A percentile compares a stretch with the other conserved stretches of the same genome.
These are phyloP conservation scores for Cordyceps fumosorosea DNA, from an alignment of 2,329 filamentous ascomycete species.

Conservation along the genomic window DNA sequence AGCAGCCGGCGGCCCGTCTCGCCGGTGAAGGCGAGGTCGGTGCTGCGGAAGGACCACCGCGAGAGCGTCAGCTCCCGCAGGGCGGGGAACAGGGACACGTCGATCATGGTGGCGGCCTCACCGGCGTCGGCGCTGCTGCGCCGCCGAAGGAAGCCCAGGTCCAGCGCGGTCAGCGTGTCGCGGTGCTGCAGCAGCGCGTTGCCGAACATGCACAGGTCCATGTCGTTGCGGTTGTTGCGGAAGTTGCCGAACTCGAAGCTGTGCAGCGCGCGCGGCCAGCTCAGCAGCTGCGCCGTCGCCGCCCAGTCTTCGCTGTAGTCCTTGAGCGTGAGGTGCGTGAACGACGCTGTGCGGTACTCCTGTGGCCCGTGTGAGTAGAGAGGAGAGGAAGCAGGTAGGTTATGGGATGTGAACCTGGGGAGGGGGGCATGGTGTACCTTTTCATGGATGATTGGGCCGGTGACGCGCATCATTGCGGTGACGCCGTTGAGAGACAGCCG, in stretches of 20 bases:
- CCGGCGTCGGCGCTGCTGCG: background rate
- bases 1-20: background rate
- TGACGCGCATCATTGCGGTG: background rate
- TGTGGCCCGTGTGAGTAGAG: background rate
- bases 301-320: constrained; percentile 3
- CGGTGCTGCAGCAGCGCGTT: background rate
- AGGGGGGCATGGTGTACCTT: background rate
- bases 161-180: background rate
- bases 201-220: constrained; percentile 2
- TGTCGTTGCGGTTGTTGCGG: constrained; percentile 1
- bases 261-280: background rate
- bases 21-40: background rate
- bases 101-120: background rate
- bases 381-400: background rate
- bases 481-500: background rate
- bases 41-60: background rate
- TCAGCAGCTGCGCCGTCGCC: background rate
- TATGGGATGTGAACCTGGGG: too few relatives aligned
- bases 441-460: background rate
- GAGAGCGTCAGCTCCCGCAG: background rate
- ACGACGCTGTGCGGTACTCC: background rate
- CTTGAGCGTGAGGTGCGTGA: background rate
- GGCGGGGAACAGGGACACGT: background rate
- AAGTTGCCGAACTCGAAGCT: constrained; percentile 4
- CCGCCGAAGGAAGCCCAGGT: background rate